phyloP scores from a whole-genome alignment of 768 basidiomycete species.

The Tylopilus felleus region DNA sequence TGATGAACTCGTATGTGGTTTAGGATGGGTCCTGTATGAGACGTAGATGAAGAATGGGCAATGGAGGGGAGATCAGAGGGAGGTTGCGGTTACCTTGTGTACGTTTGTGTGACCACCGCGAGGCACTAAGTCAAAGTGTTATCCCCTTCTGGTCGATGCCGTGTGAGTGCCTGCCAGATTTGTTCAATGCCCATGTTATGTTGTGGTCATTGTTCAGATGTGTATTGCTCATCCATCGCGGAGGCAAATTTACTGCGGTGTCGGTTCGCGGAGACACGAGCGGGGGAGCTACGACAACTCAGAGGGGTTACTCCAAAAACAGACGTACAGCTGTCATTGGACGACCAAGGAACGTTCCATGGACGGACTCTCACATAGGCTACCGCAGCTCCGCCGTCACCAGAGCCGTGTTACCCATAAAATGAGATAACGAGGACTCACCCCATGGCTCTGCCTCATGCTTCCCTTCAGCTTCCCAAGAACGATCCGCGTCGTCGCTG shows the following conservation, averaged over 20 bases:
- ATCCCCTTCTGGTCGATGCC: not conserved
- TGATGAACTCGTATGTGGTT: not conserved
- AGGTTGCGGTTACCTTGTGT: not conserved
- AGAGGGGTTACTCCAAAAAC: not conserved
- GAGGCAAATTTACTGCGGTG: not conserved
- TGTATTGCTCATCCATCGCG: not conserved
- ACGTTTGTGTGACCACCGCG: not conserved
- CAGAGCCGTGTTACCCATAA: constrained; percentile 8
- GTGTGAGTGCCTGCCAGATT: not conserved
- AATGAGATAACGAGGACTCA: not conserved
- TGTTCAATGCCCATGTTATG: not conserved
- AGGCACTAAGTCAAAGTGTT: not conserved
- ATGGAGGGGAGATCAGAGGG: not conserved
- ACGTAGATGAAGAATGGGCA: not conserved
- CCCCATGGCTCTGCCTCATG: not conserved
- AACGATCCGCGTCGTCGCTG: constrained; percentile 11
- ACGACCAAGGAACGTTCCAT: constrained; percentile 12
- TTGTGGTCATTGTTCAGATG: not conserved
- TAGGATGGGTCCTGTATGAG: not conserved
- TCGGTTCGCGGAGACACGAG: not conserved
- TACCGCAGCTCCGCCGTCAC: not conserved
- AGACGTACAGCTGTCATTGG: constrained; percentile 8
- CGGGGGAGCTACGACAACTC: too few species aligned
- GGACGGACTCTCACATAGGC: not conserved
- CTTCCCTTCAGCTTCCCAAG: not conserved